These are phyloP conservation scores for Ploettnerulaceae sp. DNA, from an alignment of 2,329 filamentous ascomycete species.

Conservation along the genomic window DNA sequence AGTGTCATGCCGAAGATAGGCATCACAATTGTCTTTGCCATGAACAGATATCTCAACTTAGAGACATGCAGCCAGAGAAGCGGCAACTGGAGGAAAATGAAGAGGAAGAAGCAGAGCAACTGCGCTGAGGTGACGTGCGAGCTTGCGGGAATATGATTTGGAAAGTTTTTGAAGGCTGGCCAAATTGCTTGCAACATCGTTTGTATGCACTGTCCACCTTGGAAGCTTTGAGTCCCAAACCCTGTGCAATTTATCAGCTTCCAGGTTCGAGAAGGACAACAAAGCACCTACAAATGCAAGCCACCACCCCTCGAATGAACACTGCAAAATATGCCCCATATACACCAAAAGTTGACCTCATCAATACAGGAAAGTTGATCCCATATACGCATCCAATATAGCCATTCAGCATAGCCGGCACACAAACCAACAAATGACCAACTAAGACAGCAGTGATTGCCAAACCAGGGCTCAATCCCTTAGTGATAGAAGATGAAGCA, in stretches of 20 bases:
- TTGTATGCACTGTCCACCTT: slow-evolving; percentile 33
- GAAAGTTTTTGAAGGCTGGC: slow-evolving; percentile 46
- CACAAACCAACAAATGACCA: slow-evolving; percentile 53
- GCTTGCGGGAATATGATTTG: slow-evolving; percentile 47
- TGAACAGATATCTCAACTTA: slow-evolving; percentile 47
- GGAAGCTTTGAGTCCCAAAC: slow-evolving; percentile 25
- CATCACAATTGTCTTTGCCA: slow-evolving; percentile 40
- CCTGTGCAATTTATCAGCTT: slow-evolving; percentile 11
- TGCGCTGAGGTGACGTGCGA: slow-evolving; percentile 50
- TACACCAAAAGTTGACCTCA: slow-evolving; percentile 41
- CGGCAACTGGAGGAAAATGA: slow-evolving; percentile 24
- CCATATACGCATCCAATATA: slow-evolving; percentile 42
- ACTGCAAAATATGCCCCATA: slow-evolving; percentile 38
- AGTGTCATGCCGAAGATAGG: slow-evolving; percentile 24
- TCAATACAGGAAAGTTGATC: slow-evolving; percentile 43
- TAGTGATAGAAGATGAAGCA: slow-evolving; percentile 24
- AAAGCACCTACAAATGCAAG: slow-evolving; percentile 26
- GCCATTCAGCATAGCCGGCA: slow-evolving; percentile 43
- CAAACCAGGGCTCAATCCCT: slow-evolving; percentile 26
- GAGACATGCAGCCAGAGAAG: slow-evolving; percentile 46
- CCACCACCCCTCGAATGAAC: slow-evolving; percentile 35
- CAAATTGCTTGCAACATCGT: slow-evolving; percentile 43
- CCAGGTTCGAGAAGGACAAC: not conserved
- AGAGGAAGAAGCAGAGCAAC: slow-evolving; percentile 50
- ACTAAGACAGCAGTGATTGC: slow-evolving; percentile 42